Conservation (phyloP, 495 filamentous ascomycete species). For the Penicillium subrubescens region DNA sequence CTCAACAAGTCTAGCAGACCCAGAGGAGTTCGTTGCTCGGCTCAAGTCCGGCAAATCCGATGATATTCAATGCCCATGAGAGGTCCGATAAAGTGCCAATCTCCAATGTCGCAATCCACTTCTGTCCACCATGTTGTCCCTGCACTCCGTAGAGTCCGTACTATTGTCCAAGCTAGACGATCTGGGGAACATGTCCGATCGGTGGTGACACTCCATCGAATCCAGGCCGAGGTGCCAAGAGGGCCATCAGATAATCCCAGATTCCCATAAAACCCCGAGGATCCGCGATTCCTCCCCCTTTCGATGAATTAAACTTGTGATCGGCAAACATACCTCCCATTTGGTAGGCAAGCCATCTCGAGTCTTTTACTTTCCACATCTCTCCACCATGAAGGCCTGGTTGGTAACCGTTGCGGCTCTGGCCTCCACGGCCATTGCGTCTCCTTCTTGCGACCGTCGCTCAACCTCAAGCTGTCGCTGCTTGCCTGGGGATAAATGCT, state of each 20-base stretch:
- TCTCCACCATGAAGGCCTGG: conserved; percentile 35
- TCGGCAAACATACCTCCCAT: conserved; percentile 15
- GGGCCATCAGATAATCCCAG: neutral
- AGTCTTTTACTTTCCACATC: conserved; percentile 6
- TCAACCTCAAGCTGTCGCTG: conserved; percentile 16
- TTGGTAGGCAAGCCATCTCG: neutral
- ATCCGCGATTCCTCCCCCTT: neutral
- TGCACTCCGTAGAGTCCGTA: neutral
- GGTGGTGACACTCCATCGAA: neutral
- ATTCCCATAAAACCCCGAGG: conserved; percentile 5
- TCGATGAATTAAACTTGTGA: conserved; percentile 14
- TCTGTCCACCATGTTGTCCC: neutral
- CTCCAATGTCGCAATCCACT: neutral
- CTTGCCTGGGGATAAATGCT: conserved; percentile 39
- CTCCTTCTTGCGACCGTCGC: neutral
- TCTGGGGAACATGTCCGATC: conserved; percentile 26
- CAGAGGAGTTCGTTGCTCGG: neutral
- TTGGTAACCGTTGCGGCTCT: conserved; percentile 27
- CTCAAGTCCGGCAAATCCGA: conserved; percentile 4
- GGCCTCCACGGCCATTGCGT: conserved; percentile 18
- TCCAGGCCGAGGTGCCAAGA: neutral
- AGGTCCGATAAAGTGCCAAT: neutral
- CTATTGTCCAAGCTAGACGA: conserved; percentile 11
- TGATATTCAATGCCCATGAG: neutral
- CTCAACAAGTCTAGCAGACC: neutral